Evolutionary conservation across 2,329 filamentous ascomycete genomes (phyloP), one percentile per base, ranked within the genome.

Genomic region (Talaromyces amestolkiae): DNA sequence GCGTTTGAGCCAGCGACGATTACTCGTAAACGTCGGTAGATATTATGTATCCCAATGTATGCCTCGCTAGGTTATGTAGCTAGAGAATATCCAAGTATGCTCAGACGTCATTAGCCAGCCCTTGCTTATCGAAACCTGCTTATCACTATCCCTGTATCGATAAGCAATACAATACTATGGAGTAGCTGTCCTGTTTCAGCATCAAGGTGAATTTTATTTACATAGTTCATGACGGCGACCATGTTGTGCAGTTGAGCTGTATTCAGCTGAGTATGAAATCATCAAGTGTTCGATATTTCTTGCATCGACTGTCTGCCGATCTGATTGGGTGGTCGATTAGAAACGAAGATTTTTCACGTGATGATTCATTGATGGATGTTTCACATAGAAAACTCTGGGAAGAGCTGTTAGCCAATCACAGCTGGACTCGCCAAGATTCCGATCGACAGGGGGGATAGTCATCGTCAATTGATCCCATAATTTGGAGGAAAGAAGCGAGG

Each of bases 1-100:
- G 81, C 79, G 13, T 83, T 83, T 74, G 81, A 82, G 69, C 77
- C 80, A n/a, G 68, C 70, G 24, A 69, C 70, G 35, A 58, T 63
- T 58, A 64, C 62, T 41, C 61, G 65, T 4, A 64, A 27, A n/a
- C 65, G 63, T 15, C 65, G 65, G 27, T 65, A 65, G 58, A 9
- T 22, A 31, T 31, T 7, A 7, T 31, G 3, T 27, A 27, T 27
- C 27, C 27, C 33, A 8, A 3, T 3, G 27, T 51, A 19, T 54
- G 27, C 49, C 51, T 54, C 19, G 27, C n/a, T 35, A 33, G 51
- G 35, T 15, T 19, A 3, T 17, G 49, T 2, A 35, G 27, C 27
- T 19, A 19, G 19, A 6, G 13, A 15, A 17, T 56, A 37, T 35
- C n/a, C 4, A 22, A 33, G 24, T 43, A 43, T 60, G 39, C 39